These are phyloP conservation scores for Tarenaya hassleriana DNA, from an alignment of 345 rosid species.

Conservation along the genomic window DNA sequence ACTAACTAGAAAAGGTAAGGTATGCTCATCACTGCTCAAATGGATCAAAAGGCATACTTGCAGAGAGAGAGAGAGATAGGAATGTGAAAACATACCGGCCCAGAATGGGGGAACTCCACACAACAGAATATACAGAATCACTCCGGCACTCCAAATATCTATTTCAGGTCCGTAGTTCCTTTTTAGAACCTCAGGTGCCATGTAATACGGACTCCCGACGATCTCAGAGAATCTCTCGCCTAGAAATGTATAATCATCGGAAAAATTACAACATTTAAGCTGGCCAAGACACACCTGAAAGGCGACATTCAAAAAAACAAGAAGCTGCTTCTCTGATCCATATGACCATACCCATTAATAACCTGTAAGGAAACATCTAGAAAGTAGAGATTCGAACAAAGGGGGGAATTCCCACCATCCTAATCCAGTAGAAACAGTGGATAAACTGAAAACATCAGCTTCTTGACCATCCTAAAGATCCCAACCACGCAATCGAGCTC, in stretches of 20 bases:
- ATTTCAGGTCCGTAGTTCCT: slow-evolving; percentile 94
- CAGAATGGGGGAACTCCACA: slow-evolving; percentile 99
- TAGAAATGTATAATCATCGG: slow-evolving; percentile 23
- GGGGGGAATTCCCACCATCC: no score
- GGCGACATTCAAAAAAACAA: not conserved
- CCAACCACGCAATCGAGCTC: no score
- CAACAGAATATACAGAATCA: slow-evolving; percentile 83
- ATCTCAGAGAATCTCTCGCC: slow-evolving; percentile 97
- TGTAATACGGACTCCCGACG: slow-evolving; percentile 98
- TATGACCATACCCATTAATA: slow-evolving; percentile 1
- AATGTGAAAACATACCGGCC: slow-evolving; percentile 61
- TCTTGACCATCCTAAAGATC: no score
- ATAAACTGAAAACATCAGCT: no score
- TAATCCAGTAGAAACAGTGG: no score
- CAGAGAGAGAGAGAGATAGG: not conserved
- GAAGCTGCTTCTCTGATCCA: slow-evolving; percentile 2
- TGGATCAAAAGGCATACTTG: slow-evolving; percentile 20
- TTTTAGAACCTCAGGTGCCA: slow-evolving; percentile 99
- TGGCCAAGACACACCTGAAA: slow-evolving; percentile 4
- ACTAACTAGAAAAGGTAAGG: slow-evolving; percentile 9
- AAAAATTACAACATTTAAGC: not conserved
- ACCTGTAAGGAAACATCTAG: no score
- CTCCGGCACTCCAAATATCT: slow-evolving; percentile 99
- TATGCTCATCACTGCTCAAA: not conserved
- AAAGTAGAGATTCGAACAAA: not conserved